Evolutionary conservation across 345 rosid genomes (phyloP), one percentile per base, ranked within the genome.

Genomic region (Bretschneidera sinensis): DNA sequence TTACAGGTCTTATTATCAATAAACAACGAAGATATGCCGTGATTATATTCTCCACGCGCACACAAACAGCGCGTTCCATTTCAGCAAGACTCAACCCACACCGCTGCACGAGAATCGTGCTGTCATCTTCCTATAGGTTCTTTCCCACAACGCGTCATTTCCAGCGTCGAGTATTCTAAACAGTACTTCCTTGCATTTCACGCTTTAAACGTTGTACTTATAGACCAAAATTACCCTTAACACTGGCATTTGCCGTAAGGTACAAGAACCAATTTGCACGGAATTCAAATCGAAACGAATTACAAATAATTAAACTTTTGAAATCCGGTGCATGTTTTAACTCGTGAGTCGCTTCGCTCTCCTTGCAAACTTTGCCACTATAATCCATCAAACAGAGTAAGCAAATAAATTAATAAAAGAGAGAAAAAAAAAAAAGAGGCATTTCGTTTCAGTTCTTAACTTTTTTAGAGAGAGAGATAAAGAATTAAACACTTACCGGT

Each of bases 301-400:
- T 14, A 13, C 45, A 14, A 1, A 14, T 39, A 21, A 25, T 52
- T 6, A 65, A 33, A 28, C 17, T 5, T 55, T 67, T 71, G 34
- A 66, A 67, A 63, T 81, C 84, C 89, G 73, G 43, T 16, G 24
- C 34, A 24, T 0, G 34, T 47, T 71, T 65, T 53, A 53, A 70
- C 67, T 66, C 77, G 65, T 55, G 74, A 71, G 9, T 9, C 4
- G 33, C 33, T 28, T 1, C 15, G 9, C 45, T 13, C 15, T 39
- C n/a, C n/a, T n/a, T n/a, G 45, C 45, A 39, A 39, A 13, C 45
- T 39, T 39, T 39, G 45, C 45, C 45, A 39, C 45, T 39, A 5
- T 13, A 39, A 5, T 5, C 15, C 15, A 5, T 11, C 6, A 13
- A 5, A 39, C 9, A 39, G 45, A 39, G 45, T 39, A 39, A 39